Base-by-base conservation (phyloP, 2,329 filamentous ascomycete genomes). In the Aspergillus sergii region DNA sequence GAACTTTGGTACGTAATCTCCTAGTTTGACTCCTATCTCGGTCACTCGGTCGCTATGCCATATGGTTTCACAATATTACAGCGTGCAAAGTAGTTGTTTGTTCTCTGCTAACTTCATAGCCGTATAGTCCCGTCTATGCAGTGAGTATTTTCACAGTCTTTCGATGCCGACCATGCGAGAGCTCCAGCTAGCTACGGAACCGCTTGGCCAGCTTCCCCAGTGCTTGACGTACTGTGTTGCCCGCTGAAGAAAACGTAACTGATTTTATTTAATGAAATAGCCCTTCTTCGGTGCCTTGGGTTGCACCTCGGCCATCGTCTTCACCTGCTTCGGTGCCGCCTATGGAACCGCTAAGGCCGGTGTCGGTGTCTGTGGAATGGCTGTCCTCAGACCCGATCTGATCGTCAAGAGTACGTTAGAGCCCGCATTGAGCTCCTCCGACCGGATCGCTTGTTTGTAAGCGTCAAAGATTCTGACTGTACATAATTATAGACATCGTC, bases 261-360 rank as follows among this genome's bases (percentile, higher is more conserved):
- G 30, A 50, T 30, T 45, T 28, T 63, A 9, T 34, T 32, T 5
- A 30, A 26, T 21, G 45, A n/a, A 46, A 70, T 77, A 90, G 88
- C 89, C 94, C 83, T 97, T 97, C 86, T 97, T 97, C 78, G 93
- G 94, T 84, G 93, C 93, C 80, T 95, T 97, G 91, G 94, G 94
- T 81, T 97, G 94, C 88, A 95, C 90, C 75, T 91, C 89, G 71
- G 93, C 93, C 82, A 97, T 97, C 78, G 92, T 97, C 78, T 97
- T 97, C 87, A 96, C 93, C 80, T 96, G 93, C 83, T 90, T 97
- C 74, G 93, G 95, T 80, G 95, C 95, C 77, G 93, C 95, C 73
- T 99, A 98, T 84, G 95, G 95, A 83, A 99, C 95, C 73, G 95
- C 95, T 79, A 99, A 99, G 89, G 96, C 95, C 77, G 95, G 95